phyloP scores from a whole-genome alignment of 495 filamentous ascomycete genomes.

The Daldinia loculata region DNA sequence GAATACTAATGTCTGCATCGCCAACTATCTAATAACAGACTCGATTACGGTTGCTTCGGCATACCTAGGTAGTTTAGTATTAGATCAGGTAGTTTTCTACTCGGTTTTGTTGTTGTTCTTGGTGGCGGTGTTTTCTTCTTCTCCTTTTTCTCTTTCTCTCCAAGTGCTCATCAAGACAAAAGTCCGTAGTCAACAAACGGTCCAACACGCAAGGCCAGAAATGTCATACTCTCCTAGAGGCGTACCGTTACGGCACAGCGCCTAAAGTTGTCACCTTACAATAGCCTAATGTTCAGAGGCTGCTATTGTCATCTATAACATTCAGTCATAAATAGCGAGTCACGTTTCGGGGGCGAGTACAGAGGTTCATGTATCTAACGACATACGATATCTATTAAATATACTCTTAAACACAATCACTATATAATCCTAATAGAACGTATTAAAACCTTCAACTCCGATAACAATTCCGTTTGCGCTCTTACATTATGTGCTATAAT shows the following conservation, averaged over 20 bases:
- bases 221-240: background rate
- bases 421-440: background rate
- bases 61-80: background rate
- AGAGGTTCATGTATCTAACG: background rate
- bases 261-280: slow-evolving; percentile 1
- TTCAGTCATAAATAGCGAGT: background rate
- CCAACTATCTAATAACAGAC: background rate
- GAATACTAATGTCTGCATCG: slow-evolving; percentile 6
- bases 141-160: background rate
- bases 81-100: too few species aligned
- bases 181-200: background rate
- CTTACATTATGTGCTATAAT: too few species aligned
- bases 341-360: background rate
- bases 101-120: too few species aligned
- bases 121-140: background rate
- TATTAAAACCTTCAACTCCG: background rate
- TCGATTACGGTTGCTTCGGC: background rate
- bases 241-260: slow-evolving; percentile 12
- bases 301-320: background rate
- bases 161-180: background rate
- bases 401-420: background rate
- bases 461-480: background rate
- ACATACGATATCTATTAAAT: background rate
- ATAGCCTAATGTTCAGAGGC: background rate
- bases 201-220: slow-evolving; percentile 1